A percentile compares a stretch with the other conserved stretches of the same genome.
These are phyloP conservation scores for Lactarius quietus DNA, from an alignment of 768 basidiomycete species.

Conservation along the genomic window DNA sequence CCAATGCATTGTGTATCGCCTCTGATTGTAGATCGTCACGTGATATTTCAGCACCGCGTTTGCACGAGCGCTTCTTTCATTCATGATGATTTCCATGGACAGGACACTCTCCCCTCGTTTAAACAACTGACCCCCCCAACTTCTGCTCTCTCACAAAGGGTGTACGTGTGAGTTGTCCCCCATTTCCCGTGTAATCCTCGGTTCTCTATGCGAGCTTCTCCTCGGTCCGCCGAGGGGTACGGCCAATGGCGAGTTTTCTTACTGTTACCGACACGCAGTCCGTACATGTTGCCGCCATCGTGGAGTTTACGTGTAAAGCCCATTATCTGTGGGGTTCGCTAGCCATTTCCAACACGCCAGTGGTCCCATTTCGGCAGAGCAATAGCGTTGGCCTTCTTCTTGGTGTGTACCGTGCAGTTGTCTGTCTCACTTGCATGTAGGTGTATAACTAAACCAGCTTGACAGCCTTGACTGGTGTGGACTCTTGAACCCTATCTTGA, in stretches of 20 bases:
- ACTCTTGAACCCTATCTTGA: background rate
- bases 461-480: background rate
- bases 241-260: background rate
- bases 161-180: background rate
- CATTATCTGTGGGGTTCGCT: background rate
- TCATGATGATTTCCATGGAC: too few species aligned
- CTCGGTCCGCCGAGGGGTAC: background rate
- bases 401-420: background rate
- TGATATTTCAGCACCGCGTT: background rate
- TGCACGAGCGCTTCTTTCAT: background rate
- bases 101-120: too few species aligned
- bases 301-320: background rate
- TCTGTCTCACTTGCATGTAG: background rate
- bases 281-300: too few species aligned
- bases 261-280: too few species aligned
- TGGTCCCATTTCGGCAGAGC: background rate
- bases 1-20: constrained; percentile 45
- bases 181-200: background rate
- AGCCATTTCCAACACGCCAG: background rate
- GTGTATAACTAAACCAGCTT: background rate
- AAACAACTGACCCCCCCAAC: background rate
- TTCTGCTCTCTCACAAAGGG: background rate
- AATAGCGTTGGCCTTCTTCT: background rate
- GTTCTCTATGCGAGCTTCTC: background rate
- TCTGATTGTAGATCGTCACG: constrained; percentile 29